A percentile compares a stretch with the other conserved stretches of the same genome.
Conservation (phyloP, 2,329 filamentous ascomycete genomes). For the Aurifilum marmelostoma region DNA sequence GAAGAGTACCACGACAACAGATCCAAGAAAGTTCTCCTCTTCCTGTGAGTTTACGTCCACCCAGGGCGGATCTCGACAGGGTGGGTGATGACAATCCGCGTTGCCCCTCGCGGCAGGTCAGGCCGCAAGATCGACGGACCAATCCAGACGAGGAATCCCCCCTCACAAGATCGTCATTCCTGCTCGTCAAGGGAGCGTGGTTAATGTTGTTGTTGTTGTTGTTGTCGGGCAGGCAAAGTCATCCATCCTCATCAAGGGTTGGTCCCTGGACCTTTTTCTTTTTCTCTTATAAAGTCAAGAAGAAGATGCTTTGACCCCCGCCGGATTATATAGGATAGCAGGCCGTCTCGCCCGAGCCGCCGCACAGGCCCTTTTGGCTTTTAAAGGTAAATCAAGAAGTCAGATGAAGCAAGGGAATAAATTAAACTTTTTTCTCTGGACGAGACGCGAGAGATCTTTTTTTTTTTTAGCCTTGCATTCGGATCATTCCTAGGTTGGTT, state of each 20-base stretch:
- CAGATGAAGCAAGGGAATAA: neutral
- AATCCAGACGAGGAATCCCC: neutral
- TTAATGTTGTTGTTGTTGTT: no score
- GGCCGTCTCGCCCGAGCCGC: neutral
- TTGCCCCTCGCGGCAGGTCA: neutral
- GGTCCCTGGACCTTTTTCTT: neutral
- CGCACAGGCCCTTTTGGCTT: neutral
- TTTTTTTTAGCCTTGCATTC: neutral
- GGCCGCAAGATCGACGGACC: neutral
- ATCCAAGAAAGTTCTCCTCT: no score
- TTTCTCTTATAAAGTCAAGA: neutral
- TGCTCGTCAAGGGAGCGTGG: neutral
- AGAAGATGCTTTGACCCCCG: no score
- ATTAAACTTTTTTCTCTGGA: no score
- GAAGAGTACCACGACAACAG: no score
- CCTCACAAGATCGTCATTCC: neutral
- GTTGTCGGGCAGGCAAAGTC: neutral
- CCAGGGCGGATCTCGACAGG: neutral
- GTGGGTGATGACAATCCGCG: neutral
- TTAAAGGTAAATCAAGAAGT: neutral
- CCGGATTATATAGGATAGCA: no score
- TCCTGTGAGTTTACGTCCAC: no score
- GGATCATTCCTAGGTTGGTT: no score
- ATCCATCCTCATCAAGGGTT: no score
- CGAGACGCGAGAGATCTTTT: no score